These are phyloP conservation scores for Coriolopsis trogii DNA, from an alignment of 1,284 basidiomycete species.

Conservation along the genomic window DNA sequence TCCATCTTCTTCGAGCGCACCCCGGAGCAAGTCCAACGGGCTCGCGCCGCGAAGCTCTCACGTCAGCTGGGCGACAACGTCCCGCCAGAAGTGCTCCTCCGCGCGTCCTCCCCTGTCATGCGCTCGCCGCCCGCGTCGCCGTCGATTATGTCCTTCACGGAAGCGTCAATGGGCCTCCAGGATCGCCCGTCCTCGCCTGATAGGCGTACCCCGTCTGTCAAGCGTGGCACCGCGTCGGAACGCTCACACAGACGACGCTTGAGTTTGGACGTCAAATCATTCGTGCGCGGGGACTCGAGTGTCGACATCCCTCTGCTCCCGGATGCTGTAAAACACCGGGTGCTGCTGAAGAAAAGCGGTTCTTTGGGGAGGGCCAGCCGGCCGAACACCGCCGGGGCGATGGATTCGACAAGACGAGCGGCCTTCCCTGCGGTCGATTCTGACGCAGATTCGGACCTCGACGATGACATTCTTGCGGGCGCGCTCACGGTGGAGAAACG, in stretches of 20 bases:
- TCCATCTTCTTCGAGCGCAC: slow-evolving; percentile 24
- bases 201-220: slow-evolving; percentile 23
- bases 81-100: slow-evolving; percentile 40
- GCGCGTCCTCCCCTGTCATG: slow-evolving; percentile 26
- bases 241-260: slow-evolving; percentile 21
- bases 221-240: slow-evolving; percentile 14
- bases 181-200: slow-evolving; percentile 16
- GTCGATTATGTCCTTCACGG: slow-evolving; percentile 15
- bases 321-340: slow-evolving; percentile 8
- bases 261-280: slow-evolving; percentile 29
- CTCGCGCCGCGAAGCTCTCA: slow-evolving; percentile 43
- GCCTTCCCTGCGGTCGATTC: slow-evolving; percentile 1
- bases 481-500: slow-evolving; percentile 36
- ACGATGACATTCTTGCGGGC: slow-evolving; percentile 6
- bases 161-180: slow-evolving; percentile 6
- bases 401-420: not conserved
- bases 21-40: slow-evolving; percentile 33
- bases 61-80: slow-evolving; percentile 44
- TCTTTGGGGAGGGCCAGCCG: not conserved
- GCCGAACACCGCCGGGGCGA: slow-evolving; percentile 1
- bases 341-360: slow-evolving; percentile 14
- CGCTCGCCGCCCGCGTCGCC: slow-evolving; percentile 14
- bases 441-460: slow-evolving; percentile 14
- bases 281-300: slow-evolving; percentile 8
- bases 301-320: not conserved